A percentile compares a stretch with the other conserved stretches of the same genome.
Evolutionary conservation across 2,329 filamentous ascomycete species (phyloP).

Genomic region (Botrytis tulipae): DNA sequence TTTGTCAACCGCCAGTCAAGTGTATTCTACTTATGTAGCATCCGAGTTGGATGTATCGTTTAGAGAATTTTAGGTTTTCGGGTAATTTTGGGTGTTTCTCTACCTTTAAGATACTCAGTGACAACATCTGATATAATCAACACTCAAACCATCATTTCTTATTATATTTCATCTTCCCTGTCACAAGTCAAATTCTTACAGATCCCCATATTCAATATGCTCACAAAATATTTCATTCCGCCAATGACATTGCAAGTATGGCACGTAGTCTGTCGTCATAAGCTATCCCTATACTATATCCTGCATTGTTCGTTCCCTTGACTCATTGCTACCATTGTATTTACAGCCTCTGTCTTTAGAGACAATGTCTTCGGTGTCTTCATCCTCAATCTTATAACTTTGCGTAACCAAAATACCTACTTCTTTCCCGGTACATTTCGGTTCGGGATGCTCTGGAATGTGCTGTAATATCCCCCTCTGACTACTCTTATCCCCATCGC

Average conservation of each 20-base stretch:
- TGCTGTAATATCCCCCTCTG: slow-evolving; percentile 3
- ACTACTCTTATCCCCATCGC: slow-evolving; percentile 12
- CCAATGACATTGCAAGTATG: background rate
- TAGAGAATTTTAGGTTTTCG: background rate
- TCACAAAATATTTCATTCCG: background rate
- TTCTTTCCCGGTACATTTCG: background rate
- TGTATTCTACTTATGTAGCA: background rate
- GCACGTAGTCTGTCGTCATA: background rate
- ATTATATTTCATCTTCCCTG: background rate
- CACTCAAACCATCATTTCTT: background rate
- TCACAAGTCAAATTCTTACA: background rate
- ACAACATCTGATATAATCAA: background rate
- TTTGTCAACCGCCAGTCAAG: background rate
- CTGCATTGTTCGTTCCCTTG: background rate
- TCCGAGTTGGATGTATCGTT: background rate
- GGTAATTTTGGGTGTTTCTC: background rate
- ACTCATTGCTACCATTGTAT: background rate
- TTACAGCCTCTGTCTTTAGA: background rate
- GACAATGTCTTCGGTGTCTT: background rate
- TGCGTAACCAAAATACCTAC: slow-evolving; percentile 5
- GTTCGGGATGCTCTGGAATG: no score
- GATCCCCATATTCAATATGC: background rate
- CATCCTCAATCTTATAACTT: background rate
- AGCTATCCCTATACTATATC: background rate
- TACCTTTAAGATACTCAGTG: background rate